A percentile compares a stretch with the other conserved stretches of the same genome.
Evolutionary conservation across 2,329 filamentous ascomycete species (phyloP).

Genomic region (Furcasterigmium furcatum): DNA sequence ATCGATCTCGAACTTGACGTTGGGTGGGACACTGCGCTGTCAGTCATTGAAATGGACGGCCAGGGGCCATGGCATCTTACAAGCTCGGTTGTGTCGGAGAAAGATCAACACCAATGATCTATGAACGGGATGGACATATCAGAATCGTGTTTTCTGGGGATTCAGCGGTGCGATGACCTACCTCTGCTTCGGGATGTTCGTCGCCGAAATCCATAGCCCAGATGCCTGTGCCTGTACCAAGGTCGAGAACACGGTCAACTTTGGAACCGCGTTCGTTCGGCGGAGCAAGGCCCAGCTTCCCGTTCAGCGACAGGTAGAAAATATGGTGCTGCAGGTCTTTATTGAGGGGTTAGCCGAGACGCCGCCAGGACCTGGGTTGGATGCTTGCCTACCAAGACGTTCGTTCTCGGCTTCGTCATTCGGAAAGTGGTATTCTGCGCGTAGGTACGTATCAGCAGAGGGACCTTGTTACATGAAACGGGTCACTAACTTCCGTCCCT

Average conservation of each 20-base stretch:
- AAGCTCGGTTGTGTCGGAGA: slow-evolving; percentile 35
- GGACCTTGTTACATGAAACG: too few species aligned
- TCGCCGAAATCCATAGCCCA: slow-evolving; percentile 41
- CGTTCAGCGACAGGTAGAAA: slow-evolving; percentile 39
- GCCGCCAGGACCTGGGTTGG: accelerated
- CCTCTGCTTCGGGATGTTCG: slow-evolving; percentile 23
- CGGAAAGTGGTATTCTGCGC: slow-evolving; percentile 12
- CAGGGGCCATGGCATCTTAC: slow-evolving; percentile 12
- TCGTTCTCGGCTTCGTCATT: slow-evolving; percentile 13
- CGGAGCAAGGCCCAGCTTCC: slow-evolving; percentile 8
- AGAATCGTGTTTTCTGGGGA: too few species aligned
- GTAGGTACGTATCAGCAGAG: neutral
- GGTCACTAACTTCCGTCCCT: slow-evolving; percentile 9
- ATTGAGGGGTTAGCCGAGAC: neutral
- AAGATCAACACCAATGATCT: too few species aligned
- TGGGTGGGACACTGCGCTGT: slow-evolving; percentile 30
- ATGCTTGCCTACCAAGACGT: slow-evolving; percentile 4
- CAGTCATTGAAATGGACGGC: neutral
- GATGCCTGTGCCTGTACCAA: too few species aligned
- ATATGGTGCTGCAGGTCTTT: slow-evolving; percentile 53
- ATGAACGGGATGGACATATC: too few species aligned
- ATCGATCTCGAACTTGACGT: slow-evolving; percentile 35
- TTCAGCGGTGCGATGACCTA: too few species aligned
- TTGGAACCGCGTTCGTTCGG: slow-evolving; percentile 12
- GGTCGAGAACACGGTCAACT: slow-evolving; percentile 16